Evolutionary conservation across 306 rosid species (phyloP).

Genomic region (Trifolium subterraneum): DNA sequence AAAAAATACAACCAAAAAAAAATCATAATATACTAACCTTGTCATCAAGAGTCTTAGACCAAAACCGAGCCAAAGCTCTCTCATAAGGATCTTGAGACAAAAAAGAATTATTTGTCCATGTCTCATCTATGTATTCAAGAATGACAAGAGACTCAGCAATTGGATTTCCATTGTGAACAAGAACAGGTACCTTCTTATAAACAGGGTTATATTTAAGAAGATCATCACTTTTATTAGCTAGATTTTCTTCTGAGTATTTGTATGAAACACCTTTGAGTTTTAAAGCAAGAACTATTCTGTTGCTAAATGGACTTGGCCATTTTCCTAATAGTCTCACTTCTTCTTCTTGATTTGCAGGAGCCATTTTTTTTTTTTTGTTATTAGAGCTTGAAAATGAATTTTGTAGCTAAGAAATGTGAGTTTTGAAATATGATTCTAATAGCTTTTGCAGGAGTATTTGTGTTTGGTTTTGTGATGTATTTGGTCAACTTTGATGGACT

Average conservation of each 20-base stretch:
- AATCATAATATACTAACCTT: conserved; percentile 41
- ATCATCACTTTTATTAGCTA: conserved; percentile 40
- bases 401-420: neutral
- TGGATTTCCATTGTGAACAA: conserved; percentile 50
- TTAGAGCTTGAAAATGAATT: neutral
- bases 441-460: conserved; percentile 17
- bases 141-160: conserved; percentile 48
- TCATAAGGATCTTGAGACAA: conserved; percentile 50
- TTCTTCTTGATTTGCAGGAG: conserved; percentile 1
- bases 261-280: conserved; percentile 50
- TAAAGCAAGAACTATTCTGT: conserved; percentile 45
- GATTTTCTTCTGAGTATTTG: conserved; percentile 42
- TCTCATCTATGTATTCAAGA: conserved; percentile 54
- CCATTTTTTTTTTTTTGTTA: conserved; percentile 13
- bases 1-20: neutral
- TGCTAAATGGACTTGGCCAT: conserved; percentile 51
- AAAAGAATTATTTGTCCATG: conserved; percentile 41
- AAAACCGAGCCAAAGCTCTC: conserved; percentile 49
- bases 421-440: conserved; percentile 22
- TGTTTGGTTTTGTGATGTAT: conserved; percentile 15
- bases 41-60: conserved; percentile 49
- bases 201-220: conserved; percentile 52
- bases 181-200: conserved; percentile 52
- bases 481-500: conserved; percentile 41
- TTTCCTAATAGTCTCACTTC: conserved; percentile 44